Evolutionary conservation across 2,329 filamentous ascomycete genomes (phyloP), one percentile per base, ranked within the genome.

Genomic region (Tolypocladium ophioglossoides): DNA sequence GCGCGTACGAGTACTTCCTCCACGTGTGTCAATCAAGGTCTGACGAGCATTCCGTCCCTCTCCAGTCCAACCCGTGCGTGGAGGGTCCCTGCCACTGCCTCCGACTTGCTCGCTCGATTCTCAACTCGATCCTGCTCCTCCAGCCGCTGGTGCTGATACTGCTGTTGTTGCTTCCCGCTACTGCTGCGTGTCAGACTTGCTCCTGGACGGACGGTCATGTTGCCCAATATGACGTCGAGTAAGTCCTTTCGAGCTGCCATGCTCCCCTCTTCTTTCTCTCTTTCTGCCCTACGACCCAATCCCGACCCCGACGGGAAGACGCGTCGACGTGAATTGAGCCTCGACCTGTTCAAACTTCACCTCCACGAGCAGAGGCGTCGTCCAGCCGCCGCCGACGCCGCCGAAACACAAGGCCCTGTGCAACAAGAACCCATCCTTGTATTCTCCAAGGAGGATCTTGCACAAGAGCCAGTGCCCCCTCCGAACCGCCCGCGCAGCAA

Each of bases 171-270:
- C 37, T 38, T n/a, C 37, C 16, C 30, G 41, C 46, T 40, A 30
- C 41, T 61, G 58, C 63, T 66, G 65, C 62, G 65, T 63, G 66
- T 63, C 48, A 49, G 35, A 53, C 51, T 49, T 50, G 55, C 52
- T 54, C 62, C 61, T 62, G 62, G 63, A 58, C 59, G 54, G 64
- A 63, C 58, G 56, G 59, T 65, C 61, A 63, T 64, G 55, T 65
- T 66, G 64, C 68, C 68, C 68, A 70, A 62, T 61, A 75, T 75
- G 72, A 69, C 72, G 66, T 73, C 73, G 63, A 71, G 70, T 72
- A 76, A 74, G 72, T 74, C 70, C 58, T 66, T 69, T 62, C 66
- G 70, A 64, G 66, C 68, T 52, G 65, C 67, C 55, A 61, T 68
- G 53, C 64, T 73, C 58, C 64, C 68, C 59, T 65, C 68, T 61